phyloP scores from a whole-genome alignment of 768 basidiomycete genomes.

The Tulasnella calospora region DNA sequence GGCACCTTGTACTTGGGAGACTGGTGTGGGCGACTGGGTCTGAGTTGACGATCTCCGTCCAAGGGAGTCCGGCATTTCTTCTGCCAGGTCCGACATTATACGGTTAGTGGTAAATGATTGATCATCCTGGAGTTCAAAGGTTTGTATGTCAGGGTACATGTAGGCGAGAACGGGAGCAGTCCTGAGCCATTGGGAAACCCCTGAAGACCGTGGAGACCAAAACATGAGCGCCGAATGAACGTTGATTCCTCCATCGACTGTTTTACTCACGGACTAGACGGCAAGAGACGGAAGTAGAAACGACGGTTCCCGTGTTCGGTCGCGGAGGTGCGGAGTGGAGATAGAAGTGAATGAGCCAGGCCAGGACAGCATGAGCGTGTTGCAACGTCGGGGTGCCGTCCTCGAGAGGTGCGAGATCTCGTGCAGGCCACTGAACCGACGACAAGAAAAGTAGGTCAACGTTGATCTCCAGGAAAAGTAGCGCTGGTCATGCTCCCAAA shows the following conservation, averaged over 20 bases:
- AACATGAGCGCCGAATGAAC: neutral
- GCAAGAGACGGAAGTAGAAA: constrained; percentile 66
- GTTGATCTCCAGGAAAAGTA: neutral
- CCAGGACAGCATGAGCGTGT: constrained; percentile 26
- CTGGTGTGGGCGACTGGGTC: too few relatives aligned
- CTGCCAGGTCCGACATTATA: neutral
- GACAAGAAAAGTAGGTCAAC: neutral
- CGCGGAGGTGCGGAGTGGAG: constrained; percentile 32
- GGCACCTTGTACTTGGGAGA: too few relatives aligned
- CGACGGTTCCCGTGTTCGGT: constrained; percentile 44
- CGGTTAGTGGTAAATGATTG: constrained; percentile 23
- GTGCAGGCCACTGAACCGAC: constrained; percentile 18
- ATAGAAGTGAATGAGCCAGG: constrained; percentile 29
- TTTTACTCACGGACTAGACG: constrained; percentile 52
- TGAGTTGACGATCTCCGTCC: constrained; percentile 39
- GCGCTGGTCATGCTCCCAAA: neutral
- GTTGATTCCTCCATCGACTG: neutral
- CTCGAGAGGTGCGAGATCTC: neutral
- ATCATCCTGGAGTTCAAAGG: constrained; percentile 9
- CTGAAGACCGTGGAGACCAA: neutral
- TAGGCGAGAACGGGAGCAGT: constrained; percentile 87
- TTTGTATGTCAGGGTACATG: constrained; percentile 77
- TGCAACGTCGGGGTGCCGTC: constrained; percentile 20
- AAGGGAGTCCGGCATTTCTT: constrained; percentile 41
- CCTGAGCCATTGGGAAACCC: constrained; percentile 62